A percentile compares a stretch with the other conserved stretches of the same genome.
phyloP scores from a whole-genome alignment of 2,329 filamentous ascomycete species.

The Kalaharituber pfeilii region DNA sequence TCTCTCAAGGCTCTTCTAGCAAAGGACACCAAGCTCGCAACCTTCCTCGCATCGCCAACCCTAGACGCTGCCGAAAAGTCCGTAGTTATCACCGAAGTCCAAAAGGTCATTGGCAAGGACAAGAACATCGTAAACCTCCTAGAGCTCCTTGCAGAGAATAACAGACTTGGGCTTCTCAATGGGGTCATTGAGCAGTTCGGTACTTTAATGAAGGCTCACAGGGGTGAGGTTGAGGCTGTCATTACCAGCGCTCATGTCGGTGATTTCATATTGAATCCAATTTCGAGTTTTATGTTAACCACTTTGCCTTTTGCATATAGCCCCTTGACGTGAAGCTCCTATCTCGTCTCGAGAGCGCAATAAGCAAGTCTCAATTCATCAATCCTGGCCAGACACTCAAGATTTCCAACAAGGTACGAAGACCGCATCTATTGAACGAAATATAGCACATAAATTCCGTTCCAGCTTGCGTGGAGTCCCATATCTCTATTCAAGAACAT shows the following conservation, averaged over 20 bases:
- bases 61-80: conserved; percentile 65
- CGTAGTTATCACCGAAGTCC: conserved; percentile 69
- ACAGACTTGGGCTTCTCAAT: conserved; percentile 68
- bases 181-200: conserved; percentile 75
- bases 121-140: conserved; percentile 92
- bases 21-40: conserved; percentile 64
- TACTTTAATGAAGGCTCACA: conserved; percentile 70
- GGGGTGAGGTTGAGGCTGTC: conserved; percentile 81
- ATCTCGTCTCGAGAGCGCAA: conserved; percentile 65
- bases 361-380: conserved; percentile 77
- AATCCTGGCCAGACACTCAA: conserved; percentile 93
- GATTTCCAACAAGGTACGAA: conserved; percentile 70
- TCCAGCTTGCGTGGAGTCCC: too few species aligned
- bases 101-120: conserved; percentile 56
- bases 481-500: too few species aligned
- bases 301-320: too few species aligned
- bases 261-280: not conserved
- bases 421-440: too few species aligned
- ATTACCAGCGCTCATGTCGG: conserved; percentile 62
- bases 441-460: too few species aligned
- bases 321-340: conserved; percentile 77
- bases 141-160: conserved; percentile 80
- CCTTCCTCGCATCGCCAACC: conserved; percentile 64
- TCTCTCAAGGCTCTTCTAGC: conserved; percentile 54
- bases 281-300: not conserved